Evolutionary conservation across 305 asterid genomes (phyloP), one percentile per base, ranked within the genome.

Genomic region (Rubia peregrina): DNA sequence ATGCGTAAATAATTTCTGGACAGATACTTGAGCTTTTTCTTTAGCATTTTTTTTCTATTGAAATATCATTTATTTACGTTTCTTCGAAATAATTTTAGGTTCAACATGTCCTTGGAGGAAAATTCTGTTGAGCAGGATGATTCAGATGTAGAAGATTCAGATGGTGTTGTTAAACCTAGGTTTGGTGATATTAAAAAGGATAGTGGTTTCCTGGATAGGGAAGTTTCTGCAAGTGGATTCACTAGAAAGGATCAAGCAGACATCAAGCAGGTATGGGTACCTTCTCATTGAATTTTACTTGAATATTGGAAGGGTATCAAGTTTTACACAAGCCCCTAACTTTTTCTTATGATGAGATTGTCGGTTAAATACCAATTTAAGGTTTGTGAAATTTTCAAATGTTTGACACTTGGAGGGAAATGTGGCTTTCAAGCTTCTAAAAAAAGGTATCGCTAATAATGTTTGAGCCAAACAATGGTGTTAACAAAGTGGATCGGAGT

Each of bases 181-280:
- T 89, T 92, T 75, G 82, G 85, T 6, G 80, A 82, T 78, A 87
- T 92, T 79, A 79, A 74, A 68, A 90, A 81, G 78, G 90, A 65
- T 76, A 75, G 81, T 61, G 97, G 93, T 79, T 71, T 77, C 80
- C 84, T 92, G 81, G 98, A 90, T 87, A 89, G 81, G 86, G 90
- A 89, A 74, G 96, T 90, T 80, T 95, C 95, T 81, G 97, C 98
- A 38, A 92, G 98, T 73, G 98, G 98, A 68, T 90, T 92, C 79
- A 86, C 94, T 71, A 85, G 88, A 82, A 83, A 92, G 81, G 95
- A 87, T 78, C 96, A 88, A 75, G 82, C 70, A 65, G 91, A 83
- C 63, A 83, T 90, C 51, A 90, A 90, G 76, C 87, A 87, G 98
- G 98, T 92, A 77, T 73, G 21, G 9, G 62, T 57, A 72, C 61